Percentiles rank a stretch among this genome's conserved stretches.
Evolutionary conservation across 257 asterid species (phyloP).

Genomic region (Rubia yunnanensis): DNA sequence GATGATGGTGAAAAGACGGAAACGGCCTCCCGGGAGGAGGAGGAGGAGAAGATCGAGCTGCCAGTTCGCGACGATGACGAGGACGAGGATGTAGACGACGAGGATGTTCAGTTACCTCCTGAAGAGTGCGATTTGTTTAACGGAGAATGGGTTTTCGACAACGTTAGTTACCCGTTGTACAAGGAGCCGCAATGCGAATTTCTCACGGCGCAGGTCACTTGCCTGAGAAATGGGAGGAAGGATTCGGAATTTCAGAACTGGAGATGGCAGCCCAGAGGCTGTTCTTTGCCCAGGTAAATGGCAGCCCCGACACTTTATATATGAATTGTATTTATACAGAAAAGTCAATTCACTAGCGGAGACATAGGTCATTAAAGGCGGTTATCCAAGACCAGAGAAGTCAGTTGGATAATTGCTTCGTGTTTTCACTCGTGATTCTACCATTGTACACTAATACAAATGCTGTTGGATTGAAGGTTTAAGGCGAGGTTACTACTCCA

Average conservation of each 20-base stretch:
- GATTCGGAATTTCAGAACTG: conserved; percentile 68
- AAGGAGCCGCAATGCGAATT: conserved; percentile 62
- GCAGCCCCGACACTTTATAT: no score
- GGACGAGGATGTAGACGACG: conserved; percentile 28
- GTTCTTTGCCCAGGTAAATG: conserved; percentile 62
- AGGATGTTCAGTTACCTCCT: conserved; percentile 44
- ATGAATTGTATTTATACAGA: no score
- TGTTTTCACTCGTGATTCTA: no score
- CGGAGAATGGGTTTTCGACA: conserved; percentile 71
- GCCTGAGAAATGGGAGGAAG: conserved; percentile 63
- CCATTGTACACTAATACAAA: no score
- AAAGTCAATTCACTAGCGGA: no score
- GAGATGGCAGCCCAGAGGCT: conserved; percentile 88
- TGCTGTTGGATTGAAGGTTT: conserved; percentile 35
- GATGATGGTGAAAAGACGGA: conserved; percentile 13
- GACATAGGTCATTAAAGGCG: no score
- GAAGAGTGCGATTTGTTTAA: conserved; percentile 58
- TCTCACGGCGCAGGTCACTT: conserved; percentile 76
- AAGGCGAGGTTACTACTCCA: conserved; percentile 53
- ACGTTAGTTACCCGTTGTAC: conserved; percentile 48
- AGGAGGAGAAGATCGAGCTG: conserved; percentile 26
- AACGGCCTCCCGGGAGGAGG: conserved; percentile 11
- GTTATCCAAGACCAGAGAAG: no score
- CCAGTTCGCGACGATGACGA: conserved; percentile 25
- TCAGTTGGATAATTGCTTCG: no score